Evolutionary conservation across 768 basidiomycete genomes (phyloP).

Genomic region (Cystobasidium tubakii): DNA sequence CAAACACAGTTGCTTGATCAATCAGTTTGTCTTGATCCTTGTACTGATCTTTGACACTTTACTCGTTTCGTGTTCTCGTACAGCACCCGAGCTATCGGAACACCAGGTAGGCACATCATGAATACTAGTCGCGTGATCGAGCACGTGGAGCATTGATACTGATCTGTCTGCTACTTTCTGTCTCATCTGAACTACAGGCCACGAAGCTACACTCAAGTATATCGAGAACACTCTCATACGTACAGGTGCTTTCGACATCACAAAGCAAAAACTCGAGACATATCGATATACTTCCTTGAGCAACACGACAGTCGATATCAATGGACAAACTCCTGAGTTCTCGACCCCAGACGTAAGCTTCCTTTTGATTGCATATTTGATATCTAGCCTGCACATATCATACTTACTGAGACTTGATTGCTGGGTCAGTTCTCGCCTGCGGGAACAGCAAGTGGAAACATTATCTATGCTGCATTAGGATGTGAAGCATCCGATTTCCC

Average conservation of each 20-base stretch:
- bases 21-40: no score
- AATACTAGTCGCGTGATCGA: no score
- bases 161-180: no score
- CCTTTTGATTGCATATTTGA: no score
- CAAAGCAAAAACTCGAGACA: constrained; percentile 9
- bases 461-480: constrained; percentile 5
- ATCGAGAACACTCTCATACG: neutral
- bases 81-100: constrained; percentile 21
- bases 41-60: neutral
- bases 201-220: constrained; percentile 1
- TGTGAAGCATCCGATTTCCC: constrained; percentile 13
- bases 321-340: neutral
- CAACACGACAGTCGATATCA: constrained; percentile 14
- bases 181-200: constrained; percentile 9
- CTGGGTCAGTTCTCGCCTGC: constrained; percentile 18
- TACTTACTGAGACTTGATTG: neutral
- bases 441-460: neutral
- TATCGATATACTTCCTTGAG: constrained; percentile 15
- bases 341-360: constrained; percentile 17
- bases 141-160: no score
- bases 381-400: no score
- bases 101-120: constrained; percentile 4
- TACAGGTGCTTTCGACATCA: neutral
- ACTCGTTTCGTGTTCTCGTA: neutral
- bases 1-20: no score